A percentile compares a stretch with the other conserved stretches of the same genome.
These are phyloP conservation scores for Chaetomium sp. DNA, from an alignment of 2,329 filamentous ascomycete species.

Conservation along the genomic window DNA sequence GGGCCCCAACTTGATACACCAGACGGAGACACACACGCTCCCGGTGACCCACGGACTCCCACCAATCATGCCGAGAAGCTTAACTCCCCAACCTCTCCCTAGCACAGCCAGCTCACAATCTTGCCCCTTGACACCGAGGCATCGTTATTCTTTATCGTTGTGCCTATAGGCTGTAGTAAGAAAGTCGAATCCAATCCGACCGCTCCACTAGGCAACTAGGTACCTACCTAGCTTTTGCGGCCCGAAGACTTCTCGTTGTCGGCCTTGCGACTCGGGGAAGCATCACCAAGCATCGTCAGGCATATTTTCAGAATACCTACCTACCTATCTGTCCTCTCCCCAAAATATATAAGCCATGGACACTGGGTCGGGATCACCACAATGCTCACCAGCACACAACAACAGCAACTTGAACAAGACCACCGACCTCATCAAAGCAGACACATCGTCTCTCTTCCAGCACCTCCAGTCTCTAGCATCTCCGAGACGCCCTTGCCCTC, in stretches of 20 bases:
- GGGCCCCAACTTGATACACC: background rate
- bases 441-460: background rate
- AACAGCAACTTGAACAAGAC: background rate
- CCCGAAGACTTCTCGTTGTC: background rate
- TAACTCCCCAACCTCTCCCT: background rate
- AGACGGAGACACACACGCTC: background rate
- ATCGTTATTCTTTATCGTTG: background rate
- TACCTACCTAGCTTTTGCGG: background rate
- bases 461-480: background rate
- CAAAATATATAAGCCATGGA: constrained; percentile 17
- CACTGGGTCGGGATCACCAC: background rate
- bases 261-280: background rate
- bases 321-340: too few relatives aligned
- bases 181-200: background rate
- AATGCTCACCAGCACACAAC: constrained; percentile 9
- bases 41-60: background rate
- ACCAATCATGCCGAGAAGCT: background rate
- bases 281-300: background rate
- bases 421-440: background rate
- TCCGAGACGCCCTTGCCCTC: background rate
- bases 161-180: background rate
- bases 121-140: background rate
- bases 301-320: background rate
- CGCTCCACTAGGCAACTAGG: background rate
- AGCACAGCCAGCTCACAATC: constrained; percentile 7